A percentile compares a stretch with the other conserved stretches of the same genome.
Evolutionary conservation across 306 rosid species (phyloP).

Genomic region (Vigna trinervia): DNA sequence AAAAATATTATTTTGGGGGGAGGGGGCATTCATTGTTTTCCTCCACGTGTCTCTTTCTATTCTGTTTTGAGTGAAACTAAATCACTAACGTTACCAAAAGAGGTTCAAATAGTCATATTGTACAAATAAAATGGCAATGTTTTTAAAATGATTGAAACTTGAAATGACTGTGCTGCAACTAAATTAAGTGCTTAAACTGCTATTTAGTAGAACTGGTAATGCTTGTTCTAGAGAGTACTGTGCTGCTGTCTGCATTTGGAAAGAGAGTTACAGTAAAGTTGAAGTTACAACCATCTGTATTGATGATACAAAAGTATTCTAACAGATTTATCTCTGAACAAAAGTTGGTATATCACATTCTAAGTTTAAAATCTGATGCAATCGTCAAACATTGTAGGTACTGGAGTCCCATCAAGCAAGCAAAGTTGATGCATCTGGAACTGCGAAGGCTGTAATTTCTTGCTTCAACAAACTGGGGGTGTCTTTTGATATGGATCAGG

Average conservation of each 20-base stretch:
- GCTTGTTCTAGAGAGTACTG: background rate
- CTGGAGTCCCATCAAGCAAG: conserved; percentile 95
- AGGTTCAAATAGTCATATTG: background rate
- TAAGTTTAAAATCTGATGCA: conserved; percentile 37
- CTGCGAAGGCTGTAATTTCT: conserved; percentile 91
- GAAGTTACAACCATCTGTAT: conserved; percentile 7
- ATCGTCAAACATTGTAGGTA: conserved; percentile 65
- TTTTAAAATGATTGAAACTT: background rate
- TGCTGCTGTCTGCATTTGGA: conserved; percentile 17
- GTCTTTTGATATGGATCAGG: conserved; percentile 79
- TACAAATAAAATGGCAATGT: background rate
- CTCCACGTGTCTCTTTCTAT: background rate
- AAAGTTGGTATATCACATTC: conserved; percentile 2
- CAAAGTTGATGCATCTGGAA: conserved; percentile 93
- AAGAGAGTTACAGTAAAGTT: conserved; percentile 19
- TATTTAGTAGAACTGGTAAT: background rate
- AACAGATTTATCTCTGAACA: conserved; percentile 1
- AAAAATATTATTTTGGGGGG: background rate
- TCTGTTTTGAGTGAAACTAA: background rate
- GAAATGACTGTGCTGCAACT: too few species aligned
- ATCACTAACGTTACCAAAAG: background rate
- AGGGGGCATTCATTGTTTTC: background rate
- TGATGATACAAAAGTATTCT: conserved; percentile 9
- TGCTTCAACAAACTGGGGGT: conserved; percentile 87
- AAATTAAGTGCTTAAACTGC: conserved; percentile 10